These are phyloP conservation scores for Candida takata DNA, from an alignment of 805 yeast genomes.

Conservation along the genomic window DNA sequence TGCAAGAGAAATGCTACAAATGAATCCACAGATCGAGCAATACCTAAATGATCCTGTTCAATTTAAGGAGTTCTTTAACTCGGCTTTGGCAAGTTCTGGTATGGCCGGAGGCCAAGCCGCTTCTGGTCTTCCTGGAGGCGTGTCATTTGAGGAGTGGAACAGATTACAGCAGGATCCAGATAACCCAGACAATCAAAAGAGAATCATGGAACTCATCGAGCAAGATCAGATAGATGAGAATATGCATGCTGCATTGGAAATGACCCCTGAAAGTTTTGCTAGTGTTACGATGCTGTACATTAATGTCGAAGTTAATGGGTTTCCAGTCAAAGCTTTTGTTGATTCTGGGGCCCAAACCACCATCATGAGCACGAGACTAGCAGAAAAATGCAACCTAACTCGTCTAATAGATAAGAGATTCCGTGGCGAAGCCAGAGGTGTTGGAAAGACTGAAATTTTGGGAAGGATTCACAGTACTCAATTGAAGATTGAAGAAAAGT, in stretches of 20 bases:
- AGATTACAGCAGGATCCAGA: conserved; percentile 59
- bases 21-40: conserved; percentile 42
- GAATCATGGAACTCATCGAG: conserved; percentile 59
- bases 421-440: conserved; percentile 82
- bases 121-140: conserved; percentile 9
- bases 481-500: conserved; percentile 61
- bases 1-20: conserved; percentile 28
- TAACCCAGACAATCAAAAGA: conserved; percentile 58
- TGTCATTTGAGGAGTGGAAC: conserved; percentile 35
- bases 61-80: conserved; percentile 37
- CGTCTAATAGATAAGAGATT: conserved; percentile 75
- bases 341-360: conserved; percentile 96
- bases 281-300: conserved; percentile 80
- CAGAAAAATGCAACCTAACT: conserved; percentile 62
- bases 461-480: conserved; percentile 91
- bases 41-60: conserved; percentile 39
- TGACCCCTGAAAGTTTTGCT: conserved; percentile 86
- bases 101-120: conserved; percentile 24
- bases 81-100: conserved; percentile 1
- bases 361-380: conserved; percentile 70
- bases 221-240: conserved; percentile 76
- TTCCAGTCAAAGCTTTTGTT: conserved; percentile 82
- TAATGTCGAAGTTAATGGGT: conserved; percentile 69
- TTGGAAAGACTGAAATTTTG: conserved; percentile 69
- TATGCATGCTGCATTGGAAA: conserved; percentile 71